A percentile compares a stretch with the other conserved stretches of the same genome.
Conservation (phyloP, 768 basidiomycete species). For the Suillus occidentalis region DNA sequence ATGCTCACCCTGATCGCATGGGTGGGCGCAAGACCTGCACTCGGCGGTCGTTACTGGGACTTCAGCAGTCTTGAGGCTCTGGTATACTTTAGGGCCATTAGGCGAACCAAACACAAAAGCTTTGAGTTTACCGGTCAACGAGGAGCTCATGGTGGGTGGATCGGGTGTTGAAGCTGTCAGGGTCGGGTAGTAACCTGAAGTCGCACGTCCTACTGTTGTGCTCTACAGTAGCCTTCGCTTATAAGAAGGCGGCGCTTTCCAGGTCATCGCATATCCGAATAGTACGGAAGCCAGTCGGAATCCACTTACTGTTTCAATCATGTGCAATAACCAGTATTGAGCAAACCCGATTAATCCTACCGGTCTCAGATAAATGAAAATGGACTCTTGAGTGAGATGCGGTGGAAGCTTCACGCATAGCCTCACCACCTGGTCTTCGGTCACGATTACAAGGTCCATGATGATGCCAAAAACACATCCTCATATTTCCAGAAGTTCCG, state of each 20-base stretch:
- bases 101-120: conserved; percentile 18
- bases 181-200: not conserved
- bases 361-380: not conserved
- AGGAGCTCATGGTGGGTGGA: conserved; percentile 22
- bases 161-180: not conserved
- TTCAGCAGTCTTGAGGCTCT: conserved; percentile 52
- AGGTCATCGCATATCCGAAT: too few species aligned
- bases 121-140: conserved; percentile 24
- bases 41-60: conserved; percentile 68
- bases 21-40: conserved; percentile 75
- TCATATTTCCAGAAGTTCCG: not conserved
- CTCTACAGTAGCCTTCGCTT: not conserved
- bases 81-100: conserved; percentile 41
- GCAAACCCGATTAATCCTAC: not conserved
- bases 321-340: not conserved
- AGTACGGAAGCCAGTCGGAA: not conserved
- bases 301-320: not conserved
- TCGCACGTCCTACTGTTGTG: not conserved
- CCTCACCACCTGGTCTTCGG: not conserved
- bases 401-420: not conserved
- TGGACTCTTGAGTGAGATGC: not conserved
- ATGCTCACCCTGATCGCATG: conserved; percentile 66
- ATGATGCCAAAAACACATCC: not conserved
- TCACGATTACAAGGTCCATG: not conserved
- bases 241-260: not conserved